Evolutionary conservation across 2,329 filamentous ascomycete species (phyloP).

Genomic region (Metarhizium humberi): DNA sequence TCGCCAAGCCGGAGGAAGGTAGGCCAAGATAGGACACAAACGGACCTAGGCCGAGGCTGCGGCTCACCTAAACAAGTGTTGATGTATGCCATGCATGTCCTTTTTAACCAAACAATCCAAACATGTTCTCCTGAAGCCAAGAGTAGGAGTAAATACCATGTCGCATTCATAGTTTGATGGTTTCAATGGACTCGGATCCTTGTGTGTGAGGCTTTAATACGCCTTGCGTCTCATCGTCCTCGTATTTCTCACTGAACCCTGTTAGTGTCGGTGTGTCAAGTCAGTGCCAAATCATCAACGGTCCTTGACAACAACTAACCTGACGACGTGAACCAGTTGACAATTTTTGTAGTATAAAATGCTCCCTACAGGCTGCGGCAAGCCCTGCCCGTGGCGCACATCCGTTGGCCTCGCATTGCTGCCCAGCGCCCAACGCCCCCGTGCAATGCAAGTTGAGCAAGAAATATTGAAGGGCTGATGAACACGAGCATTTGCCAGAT

Average conservation of each 20-base stretch:
- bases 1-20: neutral
- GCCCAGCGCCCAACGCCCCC: neutral
- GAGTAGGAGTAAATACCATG: too few relatives aligned
- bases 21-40: too few relatives aligned
- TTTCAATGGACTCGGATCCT: too few relatives aligned
- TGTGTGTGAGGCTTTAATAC: neutral
- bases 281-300: neutral
- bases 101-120: too few relatives aligned
- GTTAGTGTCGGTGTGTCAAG: neutral
- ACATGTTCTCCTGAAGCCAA: too few relatives aligned
- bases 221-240: neutral
- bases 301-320: neutral
- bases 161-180: too few relatives aligned
- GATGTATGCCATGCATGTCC: too few relatives aligned
- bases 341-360: too few relatives aligned
- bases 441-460: neutral
- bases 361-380: neutral
- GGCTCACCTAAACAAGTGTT: too few relatives aligned
- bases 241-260: neutral
- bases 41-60: too few relatives aligned
- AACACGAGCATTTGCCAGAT: too few relatives aligned
- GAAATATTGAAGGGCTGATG: neutral
- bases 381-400: neutral
- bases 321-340: too few relatives aligned
- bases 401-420: neutral